These are phyloP conservation scores for Mortierella sp. DNA, from an alignment of 371 early-diverging fungal genomes.

Conservation along the genomic window DNA sequence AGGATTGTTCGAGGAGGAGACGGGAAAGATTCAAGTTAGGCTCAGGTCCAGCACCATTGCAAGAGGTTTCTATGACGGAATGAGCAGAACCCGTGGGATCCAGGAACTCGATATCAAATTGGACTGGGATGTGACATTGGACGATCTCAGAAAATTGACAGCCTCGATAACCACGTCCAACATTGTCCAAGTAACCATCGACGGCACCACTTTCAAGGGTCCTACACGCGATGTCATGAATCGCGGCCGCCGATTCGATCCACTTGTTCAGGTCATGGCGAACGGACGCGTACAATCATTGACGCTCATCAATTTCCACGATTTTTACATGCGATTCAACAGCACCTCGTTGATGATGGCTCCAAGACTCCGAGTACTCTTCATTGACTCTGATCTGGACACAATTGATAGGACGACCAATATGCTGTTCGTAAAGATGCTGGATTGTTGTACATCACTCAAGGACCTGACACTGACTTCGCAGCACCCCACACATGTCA, in stretches of 20 bases:
- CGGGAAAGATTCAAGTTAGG: background rate
- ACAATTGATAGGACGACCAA: no score
- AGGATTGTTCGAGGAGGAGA: constrained; percentile 3
- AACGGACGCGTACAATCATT: constrained; percentile 6
- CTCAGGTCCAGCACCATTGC: background rate
- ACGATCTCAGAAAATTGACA: constrained; percentile 14
- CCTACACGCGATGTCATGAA: background rate
- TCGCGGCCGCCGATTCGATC: constrained; percentile 14
- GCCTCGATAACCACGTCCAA: constrained; percentile 1
- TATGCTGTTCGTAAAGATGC: no score
- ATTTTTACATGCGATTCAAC: constrained; percentile 11
- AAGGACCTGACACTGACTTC: no score
- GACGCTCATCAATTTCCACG: background rate
- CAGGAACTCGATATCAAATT: constrained; percentile 12
- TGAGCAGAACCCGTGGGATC: constrained; percentile 4
- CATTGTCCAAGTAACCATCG: constrained; percentile 5
- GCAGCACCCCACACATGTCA: no score
- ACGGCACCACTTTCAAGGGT: background rate
- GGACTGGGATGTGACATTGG: constrained; percentile 6
- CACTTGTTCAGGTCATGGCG: constrained; percentile 14
- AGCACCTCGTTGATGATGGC: background rate
- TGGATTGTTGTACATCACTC: no score
- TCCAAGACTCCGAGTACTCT: constrained; percentile 2
- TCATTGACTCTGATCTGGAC: background rate
- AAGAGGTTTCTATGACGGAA: constrained; percentile 9